phyloP scores from a whole-genome alignment of 331 rosid genomes.

The Dryas integrifolia region DNA sequence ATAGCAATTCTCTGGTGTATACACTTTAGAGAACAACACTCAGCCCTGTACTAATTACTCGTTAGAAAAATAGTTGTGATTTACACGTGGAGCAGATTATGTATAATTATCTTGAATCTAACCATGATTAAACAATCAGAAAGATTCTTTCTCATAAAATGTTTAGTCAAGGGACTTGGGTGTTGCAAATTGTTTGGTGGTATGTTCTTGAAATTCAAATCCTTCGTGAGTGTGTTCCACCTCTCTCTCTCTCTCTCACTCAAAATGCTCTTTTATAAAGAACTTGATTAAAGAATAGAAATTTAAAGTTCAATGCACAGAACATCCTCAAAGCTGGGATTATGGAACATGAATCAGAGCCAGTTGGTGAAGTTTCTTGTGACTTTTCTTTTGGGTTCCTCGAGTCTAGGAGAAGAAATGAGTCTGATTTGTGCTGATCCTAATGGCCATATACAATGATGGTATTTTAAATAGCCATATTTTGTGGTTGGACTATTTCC shows the following conservation, averaged over 20 bases:
- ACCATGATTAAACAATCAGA: neutral
- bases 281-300: neutral
- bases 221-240: neutral
- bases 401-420: neutral
- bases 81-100: neutral
- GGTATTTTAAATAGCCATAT: neutral
- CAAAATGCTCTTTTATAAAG: neutral
- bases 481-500: too few species aligned
- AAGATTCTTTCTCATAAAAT: neutral
- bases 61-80: neutral
- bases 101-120: neutral
- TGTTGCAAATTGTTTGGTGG: neutral
- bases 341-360: neutral
- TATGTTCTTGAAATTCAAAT: neutral
- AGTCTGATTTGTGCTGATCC: neutral
- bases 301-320: neutral
- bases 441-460: neutral
- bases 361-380: neutral
- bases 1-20: too few species aligned
- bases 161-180: too few species aligned
- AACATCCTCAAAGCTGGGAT: constrained; percentile 12
- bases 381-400: neutral
- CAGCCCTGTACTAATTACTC: too few species aligned
- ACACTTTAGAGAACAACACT: too few species aligned
- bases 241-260: neutral